These are phyloP conservation scores for Amylocystis lapponica DNA, from an alignment of 768 basidiomycete species.

Conservation along the genomic window DNA sequence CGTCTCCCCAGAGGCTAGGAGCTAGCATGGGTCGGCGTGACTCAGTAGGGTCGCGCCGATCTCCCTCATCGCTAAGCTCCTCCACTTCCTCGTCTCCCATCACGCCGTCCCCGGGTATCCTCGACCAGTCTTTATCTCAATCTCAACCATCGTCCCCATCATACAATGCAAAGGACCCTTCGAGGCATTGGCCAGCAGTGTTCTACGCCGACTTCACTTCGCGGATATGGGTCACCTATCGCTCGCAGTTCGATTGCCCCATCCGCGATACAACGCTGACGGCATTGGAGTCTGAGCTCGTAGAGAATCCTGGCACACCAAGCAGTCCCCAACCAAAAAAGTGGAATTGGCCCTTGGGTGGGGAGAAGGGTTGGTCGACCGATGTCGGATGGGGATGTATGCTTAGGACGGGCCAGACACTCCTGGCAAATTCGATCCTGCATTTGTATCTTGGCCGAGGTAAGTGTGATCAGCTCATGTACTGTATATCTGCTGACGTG, in stretches of 20 bases:
- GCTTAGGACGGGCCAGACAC: conserved; percentile 80
- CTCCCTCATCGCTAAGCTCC: conserved; percentile 41
- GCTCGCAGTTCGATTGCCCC: conserved; percentile 76
- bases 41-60: conserved; percentile 34
- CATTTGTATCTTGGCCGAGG: conserved; percentile 72
- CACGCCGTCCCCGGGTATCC: conserved; percentile 23
- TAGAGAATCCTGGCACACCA: conserved; percentile 10
- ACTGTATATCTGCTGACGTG: background rate
- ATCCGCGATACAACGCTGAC: conserved; percentile 61
- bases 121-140: conserved; percentile 29
- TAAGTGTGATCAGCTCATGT: conserved; percentile 27
- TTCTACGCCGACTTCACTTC: conserved; percentile 91
- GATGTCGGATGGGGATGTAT: conserved; percentile 93
- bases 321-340: conserved; percentile 41
- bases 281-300: conserved; percentile 33
- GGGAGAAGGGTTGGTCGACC: conserved; percentile 76
- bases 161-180: conserved; percentile 33
- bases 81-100: conserved; percentile 33
- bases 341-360: conserved; percentile 59
- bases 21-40: conserved; percentile 25
- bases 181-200: conserved; percentile 64
- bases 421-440: conserved; percentile 77
- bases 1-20: conserved; percentile 17
- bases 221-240: conserved; percentile 88
- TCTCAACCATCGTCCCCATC: conserved; percentile 29